Evolutionary conservation across 2,329 filamentous ascomycete genomes (phyloP).

Genomic region (Blumeriella jaapii): DNA sequence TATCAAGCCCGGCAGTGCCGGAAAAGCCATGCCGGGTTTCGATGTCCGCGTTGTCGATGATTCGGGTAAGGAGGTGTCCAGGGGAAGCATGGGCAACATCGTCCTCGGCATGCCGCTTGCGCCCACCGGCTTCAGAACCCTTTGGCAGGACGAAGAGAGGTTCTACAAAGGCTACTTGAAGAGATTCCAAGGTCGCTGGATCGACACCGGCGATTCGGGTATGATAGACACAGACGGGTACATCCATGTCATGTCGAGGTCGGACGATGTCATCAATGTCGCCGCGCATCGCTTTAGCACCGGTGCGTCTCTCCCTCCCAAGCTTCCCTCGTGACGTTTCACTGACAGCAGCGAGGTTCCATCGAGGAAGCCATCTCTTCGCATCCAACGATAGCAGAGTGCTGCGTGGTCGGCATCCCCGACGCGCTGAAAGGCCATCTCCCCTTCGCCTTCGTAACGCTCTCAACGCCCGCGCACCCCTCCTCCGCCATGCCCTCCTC

Average conservation of each 20-base stretch:
- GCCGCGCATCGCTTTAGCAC: slow-evolving; percentile 85
- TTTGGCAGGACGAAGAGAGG: slow-evolving; percentile 77
- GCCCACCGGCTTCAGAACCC: slow-evolving; percentile 72
- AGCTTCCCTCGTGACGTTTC: background rate
- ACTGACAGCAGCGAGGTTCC: slow-evolving; percentile 40
- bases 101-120: slow-evolving; percentile 73
- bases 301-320: slow-evolving; percentile 39
- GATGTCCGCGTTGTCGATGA: slow-evolving; percentile 80
- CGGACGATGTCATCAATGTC: slow-evolving; percentile 91
- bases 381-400: slow-evolving; percentile 69
- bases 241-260: slow-evolving; percentile 50
- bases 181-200: slow-evolving; percentile 69
- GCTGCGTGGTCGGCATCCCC: slow-evolving; percentile 75
- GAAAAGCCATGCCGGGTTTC: slow-evolving; percentile 85
- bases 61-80: slow-evolving; percentile 56
- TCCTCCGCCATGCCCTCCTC: slow-evolving; percentile 38
- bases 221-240: slow-evolving; percentile 68
- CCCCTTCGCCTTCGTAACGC: slow-evolving; percentile 77
- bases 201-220: slow-evolving; percentile 87
- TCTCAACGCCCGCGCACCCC: slow-evolving; percentile 40
- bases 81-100: slow-evolving; percentile 79
- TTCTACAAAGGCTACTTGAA: slow-evolving; percentile 81
- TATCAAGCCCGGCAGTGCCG: slow-evolving; percentile 76
- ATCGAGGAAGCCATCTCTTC: slow-evolving; percentile 87
- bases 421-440: slow-evolving; percentile 82